Evolutionary conservation across 2,329 filamentous ascomycete genomes (phyloP), one percentile per base, ranked within the genome.

Genomic region (Claviceps sp.): DNA sequence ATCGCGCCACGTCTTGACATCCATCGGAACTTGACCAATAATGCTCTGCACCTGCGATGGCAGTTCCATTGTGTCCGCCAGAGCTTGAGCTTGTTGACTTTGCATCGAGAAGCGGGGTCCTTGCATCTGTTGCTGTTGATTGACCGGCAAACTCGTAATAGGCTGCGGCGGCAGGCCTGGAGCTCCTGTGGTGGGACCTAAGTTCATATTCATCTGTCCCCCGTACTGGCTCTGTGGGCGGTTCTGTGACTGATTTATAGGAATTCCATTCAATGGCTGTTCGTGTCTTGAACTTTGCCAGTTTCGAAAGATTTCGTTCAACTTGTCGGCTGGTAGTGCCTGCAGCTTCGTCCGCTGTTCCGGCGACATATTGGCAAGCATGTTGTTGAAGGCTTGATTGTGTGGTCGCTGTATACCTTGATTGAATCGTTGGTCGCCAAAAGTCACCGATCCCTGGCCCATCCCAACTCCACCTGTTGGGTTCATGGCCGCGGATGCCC

Each of bases 371-470:
- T 65, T 69, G 37, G 64, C 59, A 22, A 77, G 56, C 62, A 77
- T 70, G 10, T 57, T 63, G 40, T 68, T 65, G 55, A 75, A 61
- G 34, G 69, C 63, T 50, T 69, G 62, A 57, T 68, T 68, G 57
- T 70, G 72, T 2, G 70, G 70, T 47, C 73, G 66, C 50, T 73
- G 73, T 39, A 73, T 75, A 51, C 64, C 68, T 59, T 78, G 75
- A 56, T 73, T 77, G 58, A 82, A 82, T 4, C 75, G 65, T 30
- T 73, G 70, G 52, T 74, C 72, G 16, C 71, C 73, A 59, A 80
- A 80, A 2, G 70, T 71, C 2, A 70, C 65, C 48, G 68, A 72
- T 4, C 64, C 70, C 47, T 73, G 74, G 5, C 68, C 70, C 53
- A 71, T 67, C 45, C 68, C 69, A 45, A 72, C 71, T 17, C 65